These are phyloP conservation scores for Colletotrichum cereale DNA, from an alignment of 2,329 filamentous ascomycete genomes.

Conservation along the genomic window DNA sequence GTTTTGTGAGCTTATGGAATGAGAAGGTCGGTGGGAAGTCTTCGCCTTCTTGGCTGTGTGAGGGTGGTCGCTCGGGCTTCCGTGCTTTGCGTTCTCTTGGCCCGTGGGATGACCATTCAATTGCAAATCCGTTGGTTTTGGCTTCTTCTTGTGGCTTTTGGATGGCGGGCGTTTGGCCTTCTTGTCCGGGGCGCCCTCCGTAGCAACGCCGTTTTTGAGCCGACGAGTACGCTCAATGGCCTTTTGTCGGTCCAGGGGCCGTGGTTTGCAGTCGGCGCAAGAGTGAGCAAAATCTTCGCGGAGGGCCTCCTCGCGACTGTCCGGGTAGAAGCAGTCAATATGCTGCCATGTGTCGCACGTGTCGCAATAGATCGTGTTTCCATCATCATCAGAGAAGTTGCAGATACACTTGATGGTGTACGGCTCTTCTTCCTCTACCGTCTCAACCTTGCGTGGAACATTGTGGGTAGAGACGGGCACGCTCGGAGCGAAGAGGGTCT, in stretches of 20 bases:
- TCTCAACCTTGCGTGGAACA: slow-evolving; percentile 62
- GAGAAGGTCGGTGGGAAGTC: slow-evolving; percentile 81
- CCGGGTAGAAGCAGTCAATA: slow-evolving; percentile 92
- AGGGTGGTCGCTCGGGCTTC: slow-evolving; percentile 58
- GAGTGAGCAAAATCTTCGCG: slow-evolving; percentile 82
- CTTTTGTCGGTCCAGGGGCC: slow-evolving; percentile 77
- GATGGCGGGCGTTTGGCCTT: slow-evolving; percentile 80
- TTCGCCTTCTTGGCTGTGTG: slow-evolving; percentile 84
- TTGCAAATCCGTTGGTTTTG: slow-evolving; percentile 76
- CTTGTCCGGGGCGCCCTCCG: slow-evolving; percentile 71
- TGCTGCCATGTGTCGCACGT: slow-evolving; percentile 98
- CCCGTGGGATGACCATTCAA: slow-evolving; percentile 75
- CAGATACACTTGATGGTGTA: slow-evolving; percentile 99
- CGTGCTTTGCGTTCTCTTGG: slow-evolving; percentile 65
- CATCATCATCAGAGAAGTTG: slow-evolving; percentile 92
- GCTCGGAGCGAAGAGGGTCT: slow-evolving; percentile 58
- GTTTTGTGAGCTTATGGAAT: slow-evolving; percentile 79
- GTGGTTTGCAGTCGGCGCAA: slow-evolving; percentile 89
- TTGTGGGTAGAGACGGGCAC: slow-evolving; percentile 55
- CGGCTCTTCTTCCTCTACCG: slow-evolving; percentile 78
- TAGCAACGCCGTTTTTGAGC: slow-evolving; percentile 58
- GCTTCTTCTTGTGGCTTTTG: slow-evolving; percentile 91
- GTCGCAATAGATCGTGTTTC: slow-evolving; percentile 97
- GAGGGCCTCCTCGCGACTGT: slow-evolving; percentile 79
- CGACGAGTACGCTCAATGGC: slow-evolving; percentile 80